Evolutionary conservation across 2,329 filamentous ascomycete species (phyloP).

Genomic region (Venturia oleaginea): DNA sequence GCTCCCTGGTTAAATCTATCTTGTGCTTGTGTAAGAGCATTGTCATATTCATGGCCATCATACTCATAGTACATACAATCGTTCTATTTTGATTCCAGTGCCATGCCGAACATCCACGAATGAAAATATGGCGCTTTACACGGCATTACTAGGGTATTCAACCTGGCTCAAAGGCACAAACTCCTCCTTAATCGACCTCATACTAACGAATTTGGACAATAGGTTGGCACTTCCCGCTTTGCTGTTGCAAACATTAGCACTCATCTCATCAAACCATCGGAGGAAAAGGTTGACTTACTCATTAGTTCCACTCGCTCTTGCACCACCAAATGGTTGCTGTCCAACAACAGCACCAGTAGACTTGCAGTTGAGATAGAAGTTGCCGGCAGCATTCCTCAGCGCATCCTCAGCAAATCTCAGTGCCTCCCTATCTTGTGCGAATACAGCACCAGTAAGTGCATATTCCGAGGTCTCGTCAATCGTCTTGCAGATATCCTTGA

Average conservation of each 20-base stretch:
- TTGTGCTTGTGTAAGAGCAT: too few species aligned
- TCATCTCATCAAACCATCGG: not conserved
- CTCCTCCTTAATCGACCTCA: slow-evolving; percentile 49
- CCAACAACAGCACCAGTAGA: slow-evolving; percentile 45
- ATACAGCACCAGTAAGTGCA: slow-evolving; percentile 67
- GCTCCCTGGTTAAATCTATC: not conserved
- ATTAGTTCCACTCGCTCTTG: slow-evolving; percentile 47
- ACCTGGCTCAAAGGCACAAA: slow-evolving; percentile 41
- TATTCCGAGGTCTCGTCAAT: slow-evolving; percentile 69
- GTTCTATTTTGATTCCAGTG: not conserved
- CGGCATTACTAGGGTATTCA: slow-evolving; percentile 44
- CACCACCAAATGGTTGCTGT: slow-evolving; percentile 45
- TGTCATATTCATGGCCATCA: not conserved
- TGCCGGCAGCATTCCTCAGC: slow-evolving; percentile 64
- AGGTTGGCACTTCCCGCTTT: slow-evolving; percentile 47
- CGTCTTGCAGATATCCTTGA: slow-evolving; percentile 49
- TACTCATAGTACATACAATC: not conserved
- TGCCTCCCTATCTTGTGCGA: slow-evolving; percentile 58
- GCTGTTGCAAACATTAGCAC: slow-evolving; percentile 12
- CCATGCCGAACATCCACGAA: too few species aligned
- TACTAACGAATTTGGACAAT: slow-evolving; percentile 45
- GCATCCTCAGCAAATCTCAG: slow-evolving; percentile 61
- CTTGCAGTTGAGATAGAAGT: slow-evolving; percentile 85
- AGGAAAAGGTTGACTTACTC: slow-evolving; percentile 23
- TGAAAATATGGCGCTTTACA: too few species aligned